Evolutionary conservation across 2,329 filamentous ascomycete species (phyloP).

Genomic region (Fusarium kyushuense): DNA sequence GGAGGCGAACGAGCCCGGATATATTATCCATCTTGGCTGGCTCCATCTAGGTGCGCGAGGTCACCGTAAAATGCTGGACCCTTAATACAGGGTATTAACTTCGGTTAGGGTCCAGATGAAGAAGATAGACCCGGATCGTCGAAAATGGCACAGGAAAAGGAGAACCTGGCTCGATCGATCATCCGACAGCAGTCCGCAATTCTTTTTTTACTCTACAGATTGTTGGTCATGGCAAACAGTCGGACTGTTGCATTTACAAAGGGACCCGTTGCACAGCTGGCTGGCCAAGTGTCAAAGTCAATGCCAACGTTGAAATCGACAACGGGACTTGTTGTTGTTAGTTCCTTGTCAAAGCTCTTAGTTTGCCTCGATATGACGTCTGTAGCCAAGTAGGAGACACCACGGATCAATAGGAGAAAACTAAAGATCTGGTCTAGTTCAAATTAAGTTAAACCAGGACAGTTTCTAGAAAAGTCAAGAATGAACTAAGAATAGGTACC

Average conservation of each 20-base stretch:
- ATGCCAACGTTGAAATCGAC: background rate
- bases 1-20: background rate
- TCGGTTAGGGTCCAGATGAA: background rate
- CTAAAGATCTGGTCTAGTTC: background rate
- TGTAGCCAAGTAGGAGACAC: conserved; percentile 6
- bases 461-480: conserved; percentile 24
- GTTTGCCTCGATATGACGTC: conserved; percentile 12
- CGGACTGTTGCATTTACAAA: conserved; percentile 2
- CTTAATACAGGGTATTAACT: conserved; percentile 6
- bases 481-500: background rate
- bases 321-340: background rate
- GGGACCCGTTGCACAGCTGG: background rate
- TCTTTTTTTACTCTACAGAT: background rate
- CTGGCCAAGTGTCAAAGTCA: background rate
- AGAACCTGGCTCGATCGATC: conserved; percentile 10
- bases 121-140: conserved; percentile 2
- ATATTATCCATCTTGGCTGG: conserved; percentile 10
- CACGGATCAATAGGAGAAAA: conserved; percentile 1
- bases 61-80: conserved; percentile 1
- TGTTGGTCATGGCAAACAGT: background rate
- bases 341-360: conserved; percentile 1
- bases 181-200: background rate
- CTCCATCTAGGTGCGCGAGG: background rate
- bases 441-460: background rate
- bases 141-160: background rate